Percentiles rank a stretch among this genome's conserved stretches.
These are phyloP conservation scores for Sordaria brevicollis DNA, from an alignment of 495 filamentous ascomycete species.

Conservation along the genomic window DNA sequence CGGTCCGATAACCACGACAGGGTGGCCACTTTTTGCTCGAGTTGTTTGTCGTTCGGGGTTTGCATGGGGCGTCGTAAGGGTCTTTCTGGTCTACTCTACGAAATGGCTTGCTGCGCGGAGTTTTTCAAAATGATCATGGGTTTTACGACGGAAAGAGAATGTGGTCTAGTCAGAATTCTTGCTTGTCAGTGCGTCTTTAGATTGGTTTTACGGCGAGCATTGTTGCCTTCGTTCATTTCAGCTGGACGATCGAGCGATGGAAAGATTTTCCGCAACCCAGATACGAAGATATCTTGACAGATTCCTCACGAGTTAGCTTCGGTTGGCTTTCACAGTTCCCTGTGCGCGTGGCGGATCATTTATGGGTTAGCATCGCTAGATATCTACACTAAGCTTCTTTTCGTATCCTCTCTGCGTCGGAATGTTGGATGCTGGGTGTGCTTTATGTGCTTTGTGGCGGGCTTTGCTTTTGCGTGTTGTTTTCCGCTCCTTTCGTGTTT, in stretches of 20 bases:
- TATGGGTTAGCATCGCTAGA: not conserved
- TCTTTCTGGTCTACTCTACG: not conserved
- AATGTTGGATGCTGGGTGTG: too few species aligned
- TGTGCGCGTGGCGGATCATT: not conserved
- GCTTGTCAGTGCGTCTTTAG: not conserved
- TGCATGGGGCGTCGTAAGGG: not conserved
- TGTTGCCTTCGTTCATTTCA: not conserved
- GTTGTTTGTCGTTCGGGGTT: not conserved
- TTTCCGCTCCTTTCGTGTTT: too few species aligned
- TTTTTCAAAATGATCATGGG: not conserved
- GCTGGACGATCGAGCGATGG: not conserved
- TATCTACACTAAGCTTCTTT: not conserved
- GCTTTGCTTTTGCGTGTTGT: too few species aligned
- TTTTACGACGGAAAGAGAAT: not conserved
- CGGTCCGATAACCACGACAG: not conserved
- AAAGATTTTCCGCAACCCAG: not conserved
- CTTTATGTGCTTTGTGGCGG: not conserved
- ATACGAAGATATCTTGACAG: not conserved
- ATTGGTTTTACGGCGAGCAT: not conserved
- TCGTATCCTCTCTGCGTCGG: not conserved
- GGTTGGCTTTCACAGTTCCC: not conserved
- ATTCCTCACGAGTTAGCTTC: not conserved
- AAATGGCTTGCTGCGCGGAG: not conserved
- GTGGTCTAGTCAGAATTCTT: not conserved
- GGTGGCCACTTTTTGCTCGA: not conserved